Conservation (phyloP, 768 basidiomycete species). For the Rhizopogon vinicolor region DNA sequence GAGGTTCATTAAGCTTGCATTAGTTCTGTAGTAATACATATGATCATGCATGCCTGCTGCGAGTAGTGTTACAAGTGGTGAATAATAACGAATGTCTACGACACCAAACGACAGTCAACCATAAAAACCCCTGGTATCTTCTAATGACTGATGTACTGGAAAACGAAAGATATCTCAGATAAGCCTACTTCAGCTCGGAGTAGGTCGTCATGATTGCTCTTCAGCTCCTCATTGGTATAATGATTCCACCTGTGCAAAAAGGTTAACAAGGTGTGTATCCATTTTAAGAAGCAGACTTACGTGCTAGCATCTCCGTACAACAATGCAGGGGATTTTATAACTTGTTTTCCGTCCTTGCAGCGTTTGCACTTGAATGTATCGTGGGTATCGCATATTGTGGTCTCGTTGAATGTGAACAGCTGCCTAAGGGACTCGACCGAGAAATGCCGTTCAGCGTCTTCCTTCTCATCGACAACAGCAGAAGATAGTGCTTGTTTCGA, state of each 20-base stretch:
- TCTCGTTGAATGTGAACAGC: constrained; percentile 86
- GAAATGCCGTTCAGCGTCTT: constrained; percentile 94
- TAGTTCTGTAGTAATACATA: neutral
- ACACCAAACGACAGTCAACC: neutral
- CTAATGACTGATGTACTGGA: constrained; percentile 92
- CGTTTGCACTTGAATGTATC: constrained; percentile 97
- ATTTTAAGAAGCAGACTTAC: constrained; percentile 44
- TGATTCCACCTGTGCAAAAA: constrained; percentile 83
- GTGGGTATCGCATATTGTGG: constrained; percentile 89
- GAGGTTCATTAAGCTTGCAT: too few relatives aligned
- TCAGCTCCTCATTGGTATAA: constrained; percentile 83
- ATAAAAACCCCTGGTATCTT: neutral
- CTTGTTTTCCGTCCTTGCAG: constrained; percentile 82
- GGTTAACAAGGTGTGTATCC: constrained; percentile 1
- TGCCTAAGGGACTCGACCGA: constrained; percentile 84
- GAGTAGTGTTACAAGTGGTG: neutral
- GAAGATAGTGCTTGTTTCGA: constrained; percentile 96
- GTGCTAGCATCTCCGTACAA: constrained; percentile 97
- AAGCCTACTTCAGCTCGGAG: constrained; percentile 83
- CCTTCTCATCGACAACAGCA: constrained; percentile 97
- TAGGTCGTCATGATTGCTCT: constrained; percentile 92
- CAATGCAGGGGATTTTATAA: constrained; percentile 76
- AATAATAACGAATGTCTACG: neutral
- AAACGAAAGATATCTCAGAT: constrained; percentile 89
- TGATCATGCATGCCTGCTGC: neutral